These are phyloP conservation scores for Saccharomycopsis guyanensis DNA, from an alignment of 805 yeast species.

Conservation along the genomic window DNA sequence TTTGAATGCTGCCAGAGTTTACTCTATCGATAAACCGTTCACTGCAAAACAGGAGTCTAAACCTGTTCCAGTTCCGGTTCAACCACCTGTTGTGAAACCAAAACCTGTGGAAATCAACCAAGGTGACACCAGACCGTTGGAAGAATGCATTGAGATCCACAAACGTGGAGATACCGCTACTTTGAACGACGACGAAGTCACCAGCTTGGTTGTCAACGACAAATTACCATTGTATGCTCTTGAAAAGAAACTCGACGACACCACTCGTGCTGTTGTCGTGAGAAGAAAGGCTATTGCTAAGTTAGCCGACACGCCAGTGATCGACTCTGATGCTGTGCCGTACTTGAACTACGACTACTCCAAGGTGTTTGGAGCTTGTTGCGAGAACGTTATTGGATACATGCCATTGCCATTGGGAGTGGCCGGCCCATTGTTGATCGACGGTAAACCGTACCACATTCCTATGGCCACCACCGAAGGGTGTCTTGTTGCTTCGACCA, in stretches of 20 bases:
- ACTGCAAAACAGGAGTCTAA: background rate
- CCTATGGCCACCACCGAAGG: constrained; percentile 99
- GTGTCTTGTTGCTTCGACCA: constrained; percentile 94
- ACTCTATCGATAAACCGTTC: constrained; percentile 37
- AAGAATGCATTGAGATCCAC: constrained; percentile 53
- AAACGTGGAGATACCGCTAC: constrained; percentile 65
- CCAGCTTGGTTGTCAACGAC: constrained; percentile 60
- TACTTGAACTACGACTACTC: constrained; percentile 81
- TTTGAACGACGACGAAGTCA: constrained; percentile 67
- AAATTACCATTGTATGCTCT: constrained; percentile 88
- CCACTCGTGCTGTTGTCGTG: constrained; percentile 84
- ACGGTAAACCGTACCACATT: constrained; percentile 79
- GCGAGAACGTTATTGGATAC: constrained; percentile 96
- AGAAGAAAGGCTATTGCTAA: constrained; percentile 91
- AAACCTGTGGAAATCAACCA: background rate
- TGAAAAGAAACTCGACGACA: constrained; percentile 85
- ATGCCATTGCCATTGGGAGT: constrained; percentile 97
- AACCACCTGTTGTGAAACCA: background rate
- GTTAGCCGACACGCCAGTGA: constrained; percentile 72
- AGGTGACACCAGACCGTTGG: constrained; percentile 41
- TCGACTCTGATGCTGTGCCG: constrained; percentile 68
- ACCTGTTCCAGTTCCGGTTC: background rate
- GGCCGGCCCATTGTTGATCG: constrained; percentile 93
- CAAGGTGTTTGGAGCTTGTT: constrained; percentile 96
- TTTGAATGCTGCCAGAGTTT: constrained; percentile 75